Conservation (phyloP, 2,329 filamentous ascomycete species). For the Trichophyton simii region DNA sequence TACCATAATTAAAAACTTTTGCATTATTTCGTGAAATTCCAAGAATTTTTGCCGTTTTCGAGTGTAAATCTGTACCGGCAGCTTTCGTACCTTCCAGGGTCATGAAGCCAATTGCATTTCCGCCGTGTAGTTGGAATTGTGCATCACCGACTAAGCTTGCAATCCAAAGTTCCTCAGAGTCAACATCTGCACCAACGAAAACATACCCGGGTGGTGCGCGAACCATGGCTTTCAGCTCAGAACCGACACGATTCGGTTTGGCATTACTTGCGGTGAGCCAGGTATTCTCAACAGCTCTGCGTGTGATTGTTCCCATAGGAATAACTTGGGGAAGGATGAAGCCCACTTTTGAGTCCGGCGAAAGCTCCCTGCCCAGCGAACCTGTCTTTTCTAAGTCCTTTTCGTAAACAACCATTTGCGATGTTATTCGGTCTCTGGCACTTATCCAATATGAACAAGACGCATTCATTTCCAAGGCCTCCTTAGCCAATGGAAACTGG, state of each 20-base stretch:
- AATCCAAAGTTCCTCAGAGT: conserved; percentile 97
- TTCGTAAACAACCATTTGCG: conserved; percentile 89
- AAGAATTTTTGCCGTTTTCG: conserved; percentile 78
- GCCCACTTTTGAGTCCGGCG: conserved; percentile 40
- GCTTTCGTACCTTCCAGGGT: conserved; percentile 92
- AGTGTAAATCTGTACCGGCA: conserved; percentile 86
- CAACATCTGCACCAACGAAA: conserved; percentile 94
- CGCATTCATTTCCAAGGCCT: conserved; percentile 95
- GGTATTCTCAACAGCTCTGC: conserved; percentile 89
- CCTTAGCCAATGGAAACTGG: conserved; percentile 79
- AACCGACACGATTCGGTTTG: conserved; percentile 89
- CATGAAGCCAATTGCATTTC: conserved; percentile 98
- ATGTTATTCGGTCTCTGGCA: conserved; percentile 79
- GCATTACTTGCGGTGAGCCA: conserved; percentile 98
- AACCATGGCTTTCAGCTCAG: conserved; percentile 94
- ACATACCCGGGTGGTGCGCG: conserved; percentile 78
- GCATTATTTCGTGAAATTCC: conserved; percentile 91
- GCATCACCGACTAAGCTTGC: conserved; percentile 89
- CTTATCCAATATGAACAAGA: conserved; percentile 99
- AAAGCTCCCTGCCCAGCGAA: conserved; percentile 14
- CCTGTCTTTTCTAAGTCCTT: conserved; percentile 38
- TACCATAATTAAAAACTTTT: conserved; percentile 97
- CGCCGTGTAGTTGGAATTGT: conserved; percentile 86
- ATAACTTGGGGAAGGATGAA: conserved; percentile 93
- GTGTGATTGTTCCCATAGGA: conserved; percentile 94